A percentile compares a stretch with the other conserved stretches of the same genome.
Evolutionary conservation across 2,329 filamentous ascomycete genomes (phyloP).

Genomic region (Biscogniauxia mediterranea): DNA sequence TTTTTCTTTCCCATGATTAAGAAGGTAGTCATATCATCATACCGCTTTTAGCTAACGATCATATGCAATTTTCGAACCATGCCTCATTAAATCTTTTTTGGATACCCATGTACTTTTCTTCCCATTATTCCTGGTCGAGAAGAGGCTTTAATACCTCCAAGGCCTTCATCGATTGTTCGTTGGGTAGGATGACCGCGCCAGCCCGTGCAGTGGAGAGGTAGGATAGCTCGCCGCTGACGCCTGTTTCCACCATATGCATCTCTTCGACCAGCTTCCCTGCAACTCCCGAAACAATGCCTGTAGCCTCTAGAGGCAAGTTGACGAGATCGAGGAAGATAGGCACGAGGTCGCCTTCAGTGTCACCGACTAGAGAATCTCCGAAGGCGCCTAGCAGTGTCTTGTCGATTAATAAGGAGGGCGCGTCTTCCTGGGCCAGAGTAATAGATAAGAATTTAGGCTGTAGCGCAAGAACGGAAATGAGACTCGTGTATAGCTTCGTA

Average conservation of each 20-base stretch:
- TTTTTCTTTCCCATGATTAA: neutral
- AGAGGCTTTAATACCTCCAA: constrained; percentile 65
- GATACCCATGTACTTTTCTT: constrained; percentile 1
- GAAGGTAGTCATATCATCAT: neutral
- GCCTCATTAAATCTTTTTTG: neutral
- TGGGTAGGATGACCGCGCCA: constrained; percentile 82
- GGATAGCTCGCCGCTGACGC: constrained; percentile 69
- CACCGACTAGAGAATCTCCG: constrained; percentile 72
- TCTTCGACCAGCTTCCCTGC: constrained; percentile 78
- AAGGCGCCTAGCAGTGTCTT: constrained; percentile 64
- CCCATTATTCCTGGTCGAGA: constrained; percentile 36
- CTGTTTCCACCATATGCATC: constrained; percentile 49
- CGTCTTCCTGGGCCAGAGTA: constrained; percentile 70
- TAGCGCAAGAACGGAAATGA: constrained; percentile 59
- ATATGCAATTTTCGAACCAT: neutral
- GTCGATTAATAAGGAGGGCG: constrained; percentile 72
- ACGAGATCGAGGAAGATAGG: constrained; percentile 87
- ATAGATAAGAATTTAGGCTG: constrained; percentile 71
- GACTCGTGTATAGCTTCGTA: constrained; percentile 60
- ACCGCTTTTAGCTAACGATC: neutral
- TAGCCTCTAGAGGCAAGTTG: constrained; percentile 79
- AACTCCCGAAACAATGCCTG: constrained; percentile 92
- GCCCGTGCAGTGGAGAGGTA: constrained; percentile 88
- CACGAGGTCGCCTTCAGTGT: constrained; percentile 69
- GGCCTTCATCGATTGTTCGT: constrained; percentile 70